Percentiles rank a stretch among this genome's conserved stretches.
Conservation (phyloP, 495 filamentous ascomycete genomes). For the Podospora sp. region DNA sequence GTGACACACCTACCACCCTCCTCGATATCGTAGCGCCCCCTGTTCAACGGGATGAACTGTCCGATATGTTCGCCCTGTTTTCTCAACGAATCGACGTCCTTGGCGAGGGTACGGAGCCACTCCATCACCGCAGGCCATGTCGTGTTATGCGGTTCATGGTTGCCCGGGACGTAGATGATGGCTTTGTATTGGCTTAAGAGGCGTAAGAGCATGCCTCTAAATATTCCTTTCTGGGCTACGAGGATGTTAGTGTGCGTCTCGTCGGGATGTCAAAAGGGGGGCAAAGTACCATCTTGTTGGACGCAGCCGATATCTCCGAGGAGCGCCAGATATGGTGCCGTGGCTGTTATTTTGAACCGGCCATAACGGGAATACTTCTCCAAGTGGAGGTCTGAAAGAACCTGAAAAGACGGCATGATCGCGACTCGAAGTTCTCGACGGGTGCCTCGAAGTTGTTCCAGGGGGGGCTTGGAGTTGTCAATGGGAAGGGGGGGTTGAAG, state of each 20-base stretch:
- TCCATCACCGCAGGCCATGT: slow-evolving; percentile 34
- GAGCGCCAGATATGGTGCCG: slow-evolving; percentile 52
- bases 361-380: slow-evolving; percentile 51
- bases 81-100: neutral
- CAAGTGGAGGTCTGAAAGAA: slow-evolving; percentile 58
- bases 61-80: slow-evolving; percentile 29
- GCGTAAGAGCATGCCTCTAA: slow-evolving; percentile 39
- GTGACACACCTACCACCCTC: slow-evolving; percentile 37
- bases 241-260: neutral
- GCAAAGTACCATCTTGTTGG: neutral
- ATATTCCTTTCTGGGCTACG: slow-evolving; percentile 27
- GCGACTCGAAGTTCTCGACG: neutral
- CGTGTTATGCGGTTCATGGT: slow-evolving; percentile 55
- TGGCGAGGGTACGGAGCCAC: slow-evolving; percentile 19
- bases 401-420: slow-evolving; percentile 41
- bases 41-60: slow-evolving; percentile 50
- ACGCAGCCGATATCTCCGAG: slow-evolving; percentile 54
- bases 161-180: slow-evolving; percentile 57
- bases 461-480: no score
- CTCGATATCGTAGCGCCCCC: slow-evolving; percentile 43
- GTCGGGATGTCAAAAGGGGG: slow-evolving; percentile 31
- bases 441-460: no score
- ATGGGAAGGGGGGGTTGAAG: no score
- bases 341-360: slow-evolving; percentile 33
- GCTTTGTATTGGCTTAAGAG: slow-evolving; percentile 46